Percentiles rank a stretch among this genome's conserved stretches.
phyloP scores from a whole-genome alignment of 2,329 filamentous ascomycete genomes.

The Periconia sp. region DNA sequence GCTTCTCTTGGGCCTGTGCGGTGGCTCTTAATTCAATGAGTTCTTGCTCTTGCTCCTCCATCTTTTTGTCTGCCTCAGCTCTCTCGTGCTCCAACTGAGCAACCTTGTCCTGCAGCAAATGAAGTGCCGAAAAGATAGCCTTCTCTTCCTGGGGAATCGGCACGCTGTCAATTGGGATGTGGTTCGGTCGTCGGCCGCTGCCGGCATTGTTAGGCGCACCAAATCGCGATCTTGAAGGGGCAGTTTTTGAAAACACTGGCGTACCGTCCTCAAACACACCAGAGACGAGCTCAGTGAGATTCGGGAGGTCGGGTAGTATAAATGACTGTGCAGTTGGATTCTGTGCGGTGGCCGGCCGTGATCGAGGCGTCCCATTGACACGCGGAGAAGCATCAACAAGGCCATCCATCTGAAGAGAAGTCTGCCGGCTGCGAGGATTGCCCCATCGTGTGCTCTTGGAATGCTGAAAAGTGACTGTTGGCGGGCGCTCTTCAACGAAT shows the following conservation, averaged over 20 bases:
- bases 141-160: slow-evolving; percentile 68
- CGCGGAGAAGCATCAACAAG: slow-evolving; percentile 27
- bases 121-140: slow-evolving; percentile 65
- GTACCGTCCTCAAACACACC: slow-evolving; percentile 64
- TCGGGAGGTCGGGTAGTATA: slow-evolving; percentile 65
- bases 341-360: slow-evolving; percentile 49
- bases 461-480: slow-evolving; percentile 46
- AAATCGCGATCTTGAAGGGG: slow-evolving; percentile 61
- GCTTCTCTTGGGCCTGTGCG: slow-evolving; percentile 49
- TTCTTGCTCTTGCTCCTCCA: slow-evolving; percentile 59
- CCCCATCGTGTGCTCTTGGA: slow-evolving; percentile 63
- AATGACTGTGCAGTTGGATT: slow-evolving; percentile 65
- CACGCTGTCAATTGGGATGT: slow-evolving; percentile 60
- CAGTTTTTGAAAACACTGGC: slow-evolving; percentile 60
- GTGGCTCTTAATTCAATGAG: slow-evolving; percentile 58
- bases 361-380: slow-evolving; percentile 27
- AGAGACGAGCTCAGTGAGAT: slow-evolving; percentile 67
- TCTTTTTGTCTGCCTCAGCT: slow-evolving; percentile 54
- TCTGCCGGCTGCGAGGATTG: slow-evolving; percentile 47
- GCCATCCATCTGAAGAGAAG: slow-evolving; percentile 46
- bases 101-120: slow-evolving; percentile 64
- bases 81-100: slow-evolving; percentile 63
- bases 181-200: slow-evolving; percentile 34
- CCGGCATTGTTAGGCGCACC: slow-evolving; percentile 51
- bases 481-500: slow-evolving; percentile 57